Evolutionary conservation across 2,329 filamentous ascomycete species (phyloP).

Genomic region (Aspergillus pseudoterreus): DNA sequence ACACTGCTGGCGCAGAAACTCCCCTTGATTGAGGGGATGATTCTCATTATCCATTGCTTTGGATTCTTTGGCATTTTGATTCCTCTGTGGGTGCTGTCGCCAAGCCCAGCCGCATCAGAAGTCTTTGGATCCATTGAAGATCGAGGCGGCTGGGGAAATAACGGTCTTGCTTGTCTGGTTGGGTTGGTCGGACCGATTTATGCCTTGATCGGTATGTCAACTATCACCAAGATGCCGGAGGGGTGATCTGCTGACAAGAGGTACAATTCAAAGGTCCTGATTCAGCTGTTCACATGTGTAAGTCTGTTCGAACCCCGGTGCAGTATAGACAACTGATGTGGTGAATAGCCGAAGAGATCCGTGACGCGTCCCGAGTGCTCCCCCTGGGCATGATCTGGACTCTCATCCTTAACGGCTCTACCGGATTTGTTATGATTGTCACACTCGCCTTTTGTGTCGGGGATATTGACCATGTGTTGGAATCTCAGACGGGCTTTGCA

Average conservation of each 20-base stretch:
- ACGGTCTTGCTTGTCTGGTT: conserved; percentile 38
- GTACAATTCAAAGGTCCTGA: conserved; percentile 25
- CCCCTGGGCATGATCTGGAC: conserved; percentile 45
- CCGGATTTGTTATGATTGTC: conserved; percentile 45
- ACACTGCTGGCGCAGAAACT: conserved; percentile 44
- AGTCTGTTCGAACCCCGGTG: conserved; percentile 1
- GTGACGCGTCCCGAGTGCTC: conserved; percentile 44
- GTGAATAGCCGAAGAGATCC: conserved; percentile 47
- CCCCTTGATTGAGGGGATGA: conserved; percentile 49
- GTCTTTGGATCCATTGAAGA: conserved; percentile 37
- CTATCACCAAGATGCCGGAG: conserved; percentile 24
- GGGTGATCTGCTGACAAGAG: conserved; percentile 17
- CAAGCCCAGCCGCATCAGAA: conserved; percentile 22
- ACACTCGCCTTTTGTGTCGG: conserved; percentile 39
- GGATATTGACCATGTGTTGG: conserved; percentile 32
- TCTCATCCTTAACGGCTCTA: conserved; percentile 43
- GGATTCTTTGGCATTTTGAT: conserved; percentile 45
- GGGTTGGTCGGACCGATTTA: conserved; percentile 35
- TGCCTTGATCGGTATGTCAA: conserved; percentile 29
- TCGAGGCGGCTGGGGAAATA: conserved; percentile 33
- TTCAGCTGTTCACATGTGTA: conserved; percentile 35
- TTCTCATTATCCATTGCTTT: conserved; percentile 48
- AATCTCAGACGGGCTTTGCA: conserved; percentile 42
- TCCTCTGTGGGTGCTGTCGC: conserved; percentile 32
- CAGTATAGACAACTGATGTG: neutral